Base-by-base conservation (phyloP, 345 rosid genomes). In the Sapria himalayana region DNA sequence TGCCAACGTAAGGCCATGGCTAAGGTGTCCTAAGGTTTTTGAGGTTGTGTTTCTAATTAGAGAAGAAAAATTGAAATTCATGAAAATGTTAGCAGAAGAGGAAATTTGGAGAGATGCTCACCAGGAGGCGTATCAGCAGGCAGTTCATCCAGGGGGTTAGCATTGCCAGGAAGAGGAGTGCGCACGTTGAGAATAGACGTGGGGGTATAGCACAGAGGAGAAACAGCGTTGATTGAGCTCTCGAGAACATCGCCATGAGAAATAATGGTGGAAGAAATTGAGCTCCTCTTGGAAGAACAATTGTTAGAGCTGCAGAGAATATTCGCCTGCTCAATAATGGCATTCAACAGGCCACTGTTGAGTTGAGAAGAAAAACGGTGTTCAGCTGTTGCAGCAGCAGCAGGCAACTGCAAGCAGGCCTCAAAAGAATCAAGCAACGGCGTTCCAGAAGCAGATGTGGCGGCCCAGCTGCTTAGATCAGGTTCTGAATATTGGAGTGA, bases 401-500 rank as follows among this genome's bases (percentile, higher is more conserved):
- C 73, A 10, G 94, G 94, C 62, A 92, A 89, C 51, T 74, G 95
- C 45, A 89, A 70, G 54, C 67, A 89, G 37, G 72, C 62, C 52
- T 80, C 92, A 13, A 72, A 72, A 16, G 85, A 55, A 37, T 79
- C 81, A 32, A 79, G 77, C 22, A 74, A 62, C 58, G 69, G 68
- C 50, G 74, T 78, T 17, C 77, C 62, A 46, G 76, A 59, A 52
- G 71, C 62, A 19, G 74, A 63, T 37, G 65, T 41, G 45, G 65
- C 39, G 45, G 65, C 79, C 92, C 93, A 74, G 69, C 72, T 70
- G 54, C 76, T 70, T 46, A 84, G 67, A 44, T 73, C 72, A 54
- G 66, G 55, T 62, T 81, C 94, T 53, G 80, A 45, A 79, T 72
- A 73, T 89, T 89, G 99, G 95, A 89, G 85, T 79, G 99, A 89